Evolutionary conservation across 1,284 basidiomycete species (phyloP).

Genomic region (Xerocomus minutiporus): DNA sequence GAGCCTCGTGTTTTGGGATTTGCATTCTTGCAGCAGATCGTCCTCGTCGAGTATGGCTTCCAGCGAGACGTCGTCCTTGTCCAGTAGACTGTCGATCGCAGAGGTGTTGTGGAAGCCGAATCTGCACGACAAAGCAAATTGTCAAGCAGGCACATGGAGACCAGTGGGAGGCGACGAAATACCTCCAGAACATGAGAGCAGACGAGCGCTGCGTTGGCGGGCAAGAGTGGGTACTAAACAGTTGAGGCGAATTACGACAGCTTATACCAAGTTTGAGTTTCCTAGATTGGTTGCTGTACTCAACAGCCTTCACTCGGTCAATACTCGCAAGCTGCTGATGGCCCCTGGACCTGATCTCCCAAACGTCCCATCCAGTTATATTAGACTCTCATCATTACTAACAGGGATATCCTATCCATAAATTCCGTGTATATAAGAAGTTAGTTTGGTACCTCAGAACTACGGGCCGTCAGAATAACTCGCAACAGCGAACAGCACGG

Average conservation of each 20-base stretch:
- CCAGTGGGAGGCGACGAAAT: conserved; percentile 6
- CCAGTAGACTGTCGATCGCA: conserved; percentile 75
- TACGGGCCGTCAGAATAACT: conserved; percentile 2
- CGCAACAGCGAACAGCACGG: neutral
- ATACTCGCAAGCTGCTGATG: neutral
- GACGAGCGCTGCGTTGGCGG: conserved; percentile 18
- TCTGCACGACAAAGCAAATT: conserved; percentile 39
- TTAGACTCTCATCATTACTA: conserved; percentile 22
- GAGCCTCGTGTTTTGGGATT: conserved; percentile 86
- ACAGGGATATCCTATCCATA: conserved; percentile 25
- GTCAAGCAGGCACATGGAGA: neutral
- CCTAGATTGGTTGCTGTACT: conserved; percentile 21
- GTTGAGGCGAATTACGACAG: conserved; percentile 21
- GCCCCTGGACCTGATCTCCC: conserved; percentile 6
- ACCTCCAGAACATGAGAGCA: conserved; percentile 43
- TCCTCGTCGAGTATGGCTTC: conserved; percentile 94
- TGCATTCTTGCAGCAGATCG: conserved; percentile 93
- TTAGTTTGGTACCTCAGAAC: conserved; percentile 22
- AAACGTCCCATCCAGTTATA: conserved; percentile 19
- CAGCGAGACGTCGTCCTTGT: conserved; percentile 79
- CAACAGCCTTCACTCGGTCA: neutral
- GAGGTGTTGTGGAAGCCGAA: conserved; percentile 84
- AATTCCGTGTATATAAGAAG: conserved; percentile 21
- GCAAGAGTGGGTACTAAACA: conserved; percentile 2
- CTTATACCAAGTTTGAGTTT: conserved; percentile 9